Conservation (phyloP, 768 basidiomycete species). For the Tylopilus rubrobrunneus region DNA sequence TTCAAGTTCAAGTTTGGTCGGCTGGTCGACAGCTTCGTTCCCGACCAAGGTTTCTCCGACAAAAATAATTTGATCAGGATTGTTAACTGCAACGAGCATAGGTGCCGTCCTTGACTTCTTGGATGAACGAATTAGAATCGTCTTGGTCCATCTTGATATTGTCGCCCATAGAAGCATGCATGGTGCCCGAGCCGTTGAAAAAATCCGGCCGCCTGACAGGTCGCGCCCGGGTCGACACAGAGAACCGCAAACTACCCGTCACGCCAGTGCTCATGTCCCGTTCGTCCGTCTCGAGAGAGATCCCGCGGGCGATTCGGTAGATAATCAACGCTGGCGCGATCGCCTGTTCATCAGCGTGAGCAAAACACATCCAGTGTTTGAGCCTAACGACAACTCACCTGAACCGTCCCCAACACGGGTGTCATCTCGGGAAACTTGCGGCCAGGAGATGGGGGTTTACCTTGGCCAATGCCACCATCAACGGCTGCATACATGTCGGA, state of each 20-base stretch:
- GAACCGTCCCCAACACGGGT: constrained; percentile 19
- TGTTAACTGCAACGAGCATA: constrained; percentile 78
- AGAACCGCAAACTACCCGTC: constrained; percentile 11
- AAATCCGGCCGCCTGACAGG: background rate
- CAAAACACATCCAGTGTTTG: too few relatives aligned
- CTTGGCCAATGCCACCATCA: too few relatives aligned
- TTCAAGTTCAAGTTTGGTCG: too few relatives aligned
- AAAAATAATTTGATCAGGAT: constrained; percentile 95
- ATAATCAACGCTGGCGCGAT: constrained; percentile 21
- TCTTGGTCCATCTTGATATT: constrained; percentile 2
- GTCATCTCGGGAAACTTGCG: too few relatives aligned
- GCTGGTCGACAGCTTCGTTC: constrained; percentile 97
- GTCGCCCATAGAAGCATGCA: background rate
- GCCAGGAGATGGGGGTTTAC: too few relatives aligned
- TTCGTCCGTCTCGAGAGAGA: constrained; percentile 18
- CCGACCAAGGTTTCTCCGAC: constrained; percentile 98
- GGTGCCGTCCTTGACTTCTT: constrained; percentile 4
- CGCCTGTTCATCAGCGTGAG: background rate
- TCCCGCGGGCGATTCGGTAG: constrained; percentile 18
- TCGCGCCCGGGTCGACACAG: background rate
- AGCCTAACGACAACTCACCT: constrained; percentile 7
- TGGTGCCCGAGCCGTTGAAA: constrained; percentile 9
- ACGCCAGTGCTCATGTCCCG: background rate
- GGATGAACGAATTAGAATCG: constrained; percentile 10
- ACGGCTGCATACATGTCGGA: too few relatives aligned